Base-by-base conservation (phyloP, 257 asterid genomes). In the Schizonepeta tenuifolia region DNA sequence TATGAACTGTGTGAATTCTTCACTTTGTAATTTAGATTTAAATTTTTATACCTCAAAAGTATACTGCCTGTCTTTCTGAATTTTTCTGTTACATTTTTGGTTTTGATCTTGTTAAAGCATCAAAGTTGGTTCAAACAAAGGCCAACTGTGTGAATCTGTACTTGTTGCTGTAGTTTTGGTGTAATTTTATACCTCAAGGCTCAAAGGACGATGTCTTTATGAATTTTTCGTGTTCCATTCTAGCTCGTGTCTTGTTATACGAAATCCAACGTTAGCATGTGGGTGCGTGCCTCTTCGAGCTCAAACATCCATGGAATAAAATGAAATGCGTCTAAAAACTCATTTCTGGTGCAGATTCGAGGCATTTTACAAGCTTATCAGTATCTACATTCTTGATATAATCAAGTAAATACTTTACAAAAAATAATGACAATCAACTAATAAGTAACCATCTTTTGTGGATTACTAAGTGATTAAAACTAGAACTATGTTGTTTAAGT, bases 291-390 rank as follows among this genome's bases (percentile, higher is more conserved):
- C 21, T 22, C 33, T 44, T 55, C 43, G 17, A 3, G 13, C 59
- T 66, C 43, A 46, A n/a, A 26, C 17, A 24, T 15, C 10, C 0
- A 6, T 3, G 54, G 44, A 53, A 53, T 54, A 2, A 38, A 54
- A 38, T 2, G 40, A 36, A 36, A 20, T 14, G 0, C 22, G 22
- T 24, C 36, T 65, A 3, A 47, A 47, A 47, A 26, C 21, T 5
- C 44, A 31, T 67, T 11, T 2, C 12, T 22, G 18, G 20, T 20
- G 61, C 50, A 24, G 28, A 53, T 69, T 53, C 54, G 54, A 20
- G 54, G 64, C 73, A 24, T 18, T 13, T 36, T n/a, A 2, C 2
- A 28, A 40, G 63, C 73, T 68, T 8, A 13, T 69, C 22, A 53
- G 43, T 2, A 9, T 17, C 44, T 15, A 14, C 18, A 69, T 54